phyloP scores from a whole-genome alignment of 2,329 filamentous ascomycete species.

The Fusarium sp. region DNA sequence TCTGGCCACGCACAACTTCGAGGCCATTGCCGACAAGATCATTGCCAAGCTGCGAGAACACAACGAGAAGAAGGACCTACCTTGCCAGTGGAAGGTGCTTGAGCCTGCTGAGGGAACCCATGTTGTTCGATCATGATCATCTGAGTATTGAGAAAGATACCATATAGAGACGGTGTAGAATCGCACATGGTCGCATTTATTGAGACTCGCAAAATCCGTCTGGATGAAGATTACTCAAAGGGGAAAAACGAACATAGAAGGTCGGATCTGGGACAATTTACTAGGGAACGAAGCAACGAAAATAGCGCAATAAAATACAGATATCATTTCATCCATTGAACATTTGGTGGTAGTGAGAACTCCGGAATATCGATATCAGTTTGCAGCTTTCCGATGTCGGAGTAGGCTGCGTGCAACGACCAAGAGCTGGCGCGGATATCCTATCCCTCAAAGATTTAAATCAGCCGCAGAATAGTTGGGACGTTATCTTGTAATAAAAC shows the following conservation, averaged over 20 bases:
- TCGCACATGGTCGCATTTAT: slow-evolving; percentile 5
- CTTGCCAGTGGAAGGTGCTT: slow-evolving; percentile 87
- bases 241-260: slow-evolving; percentile 1
- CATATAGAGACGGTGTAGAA: no score
- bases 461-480: not conserved
- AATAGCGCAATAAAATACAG: slow-evolving; percentile 1
- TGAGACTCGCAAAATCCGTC: not conserved
- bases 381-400: not conserved
- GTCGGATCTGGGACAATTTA: not conserved
- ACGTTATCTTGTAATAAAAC: not conserved
- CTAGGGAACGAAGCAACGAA: slow-evolving; percentile 17
- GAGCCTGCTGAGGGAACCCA: slow-evolving; percentile 83
- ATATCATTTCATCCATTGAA: not conserved
- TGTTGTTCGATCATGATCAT: slow-evolving; percentile 54
- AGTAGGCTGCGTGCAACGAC: not conserved
- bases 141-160: not conserved
- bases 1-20: slow-evolving; percentile 89
- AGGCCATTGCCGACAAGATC: slow-evolving; percentile 84
- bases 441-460: no score
- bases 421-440: no score
- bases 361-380: no score
- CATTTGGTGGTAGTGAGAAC: not conserved
- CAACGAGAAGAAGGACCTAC: slow-evolving; percentile 71
- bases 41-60: slow-evolving; percentile 77
- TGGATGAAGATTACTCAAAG: not conserved